Conservation (phyloP, 2,329 filamentous ascomycete species). For the Cladosporium oxysporum region DNA sequence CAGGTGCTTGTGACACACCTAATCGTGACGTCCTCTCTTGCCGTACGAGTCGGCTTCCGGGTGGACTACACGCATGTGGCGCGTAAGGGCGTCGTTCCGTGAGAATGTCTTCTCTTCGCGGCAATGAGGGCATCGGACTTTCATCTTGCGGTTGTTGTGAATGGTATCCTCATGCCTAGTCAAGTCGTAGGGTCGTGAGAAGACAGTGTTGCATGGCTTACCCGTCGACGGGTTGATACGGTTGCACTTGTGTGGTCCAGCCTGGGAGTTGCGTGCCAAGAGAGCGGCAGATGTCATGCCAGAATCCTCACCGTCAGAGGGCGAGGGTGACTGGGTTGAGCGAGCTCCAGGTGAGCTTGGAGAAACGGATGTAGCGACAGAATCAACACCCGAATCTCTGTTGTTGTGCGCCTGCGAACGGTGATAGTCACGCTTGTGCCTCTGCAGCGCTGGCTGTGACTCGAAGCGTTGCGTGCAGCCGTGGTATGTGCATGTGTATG, state of each 20-base stretch:
- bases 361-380: slow-evolving; percentile 31
- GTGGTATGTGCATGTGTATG: slow-evolving; percentile 95
- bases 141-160: slow-evolving; percentile 90
- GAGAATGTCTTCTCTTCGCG: slow-evolving; percentile 97
- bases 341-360: slow-evolving; percentile 28
- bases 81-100: slow-evolving; percentile 87
- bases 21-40: slow-evolving; percentile 49
- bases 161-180: slow-evolving; percentile 97
- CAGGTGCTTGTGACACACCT: not conserved
- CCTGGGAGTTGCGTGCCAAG: slow-evolving; percentile 75
- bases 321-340: slow-evolving; percentile 34
- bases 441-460: slow-evolving; percentile 81
- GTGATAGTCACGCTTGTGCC: slow-evolving; percentile 94
- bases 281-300: slow-evolving; percentile 57
- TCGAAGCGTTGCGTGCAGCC: slow-evolving; percentile 88
- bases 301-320: slow-evolving; percentile 30
- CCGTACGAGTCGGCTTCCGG: slow-evolving; percentile 79
- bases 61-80: slow-evolving; percentile 92
- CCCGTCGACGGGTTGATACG: slow-evolving; percentile 92
- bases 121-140: slow-evolving; percentile 89
- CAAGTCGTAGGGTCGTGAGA: slow-evolving; percentile 93
- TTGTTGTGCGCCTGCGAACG: slow-evolving; percentile 57
- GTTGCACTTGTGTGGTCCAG: slow-evolving; percentile 89
- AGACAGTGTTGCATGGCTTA: slow-evolving; percentile 91
- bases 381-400: slow-evolving; percentile 37